Percentiles rank a stretch among this genome's conserved stretches.
These are phyloP conservation scores for Aaosphaeria pasadenensis DNA, from an alignment of 2,329 filamentous ascomycete genomes.

Conservation along the genomic window DNA sequence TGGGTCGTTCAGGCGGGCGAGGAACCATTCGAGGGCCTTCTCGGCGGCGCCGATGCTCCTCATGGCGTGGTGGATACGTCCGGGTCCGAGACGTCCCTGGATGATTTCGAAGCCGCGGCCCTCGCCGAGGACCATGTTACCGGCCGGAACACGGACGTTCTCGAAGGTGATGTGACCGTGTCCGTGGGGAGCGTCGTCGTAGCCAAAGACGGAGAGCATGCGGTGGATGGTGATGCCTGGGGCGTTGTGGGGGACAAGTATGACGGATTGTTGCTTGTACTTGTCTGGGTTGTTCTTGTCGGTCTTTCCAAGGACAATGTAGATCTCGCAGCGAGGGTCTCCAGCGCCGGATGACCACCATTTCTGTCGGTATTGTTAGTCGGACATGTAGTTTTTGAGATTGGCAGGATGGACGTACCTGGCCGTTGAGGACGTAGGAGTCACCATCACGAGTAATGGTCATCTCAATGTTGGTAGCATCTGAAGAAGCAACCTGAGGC, in stretches of 20 bases:
- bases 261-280: conserved; percentile 90
- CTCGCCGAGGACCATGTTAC: conserved; percentile 86
- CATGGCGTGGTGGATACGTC: conserved; percentile 98
- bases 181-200: conserved; percentile 96
- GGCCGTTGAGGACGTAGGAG: conserved; percentile 87
- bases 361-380: conserved; percentile 65
- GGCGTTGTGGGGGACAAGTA: conserved; percentile 77
- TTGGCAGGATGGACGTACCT: conserved; percentile 47
- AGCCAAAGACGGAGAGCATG: conserved; percentile 92
- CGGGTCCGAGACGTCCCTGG: conserved; percentile 91
- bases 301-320: conserved; percentile 95
- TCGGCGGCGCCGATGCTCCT: conserved; percentile 88
- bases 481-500: conserved; percentile 80
- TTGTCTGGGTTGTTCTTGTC: conserved; percentile 71
- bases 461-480: conserved; percentile 90
- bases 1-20: conserved; percentile 90
- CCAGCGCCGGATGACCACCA: conserved; percentile 99
- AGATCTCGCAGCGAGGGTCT: conserved; percentile 86
- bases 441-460: conserved; percentile 79
- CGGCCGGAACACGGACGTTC: conserved; percentile 81
- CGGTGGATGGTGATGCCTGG: conserved; percentile 89
- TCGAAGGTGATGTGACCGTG: conserved; percentile 90
- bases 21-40: conserved; percentile 88
- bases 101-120: conserved; percentile 98
- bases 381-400: neutral